Conservation (phyloP, 495 filamentous ascomycete genomes). For the Aspergillus indologenus region DNA sequence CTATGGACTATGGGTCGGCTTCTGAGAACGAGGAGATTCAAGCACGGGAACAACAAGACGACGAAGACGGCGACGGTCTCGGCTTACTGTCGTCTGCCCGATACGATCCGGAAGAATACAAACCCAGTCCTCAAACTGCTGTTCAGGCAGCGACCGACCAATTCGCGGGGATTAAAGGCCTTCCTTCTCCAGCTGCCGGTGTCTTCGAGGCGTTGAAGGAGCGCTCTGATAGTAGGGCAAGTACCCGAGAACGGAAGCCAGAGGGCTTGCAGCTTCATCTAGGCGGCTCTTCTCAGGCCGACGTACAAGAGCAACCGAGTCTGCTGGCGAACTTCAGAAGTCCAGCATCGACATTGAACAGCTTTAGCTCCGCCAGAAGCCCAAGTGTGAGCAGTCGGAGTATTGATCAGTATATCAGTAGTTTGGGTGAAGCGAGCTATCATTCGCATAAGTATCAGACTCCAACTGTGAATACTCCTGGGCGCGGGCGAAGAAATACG, state of each 20-base stretch:
- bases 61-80: slow-evolving; percentile 24
- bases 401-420: slow-evolving; percentile 84
- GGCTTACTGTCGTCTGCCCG: slow-evolving; percentile 48
- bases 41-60: slow-evolving; percentile 30
- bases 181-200: slow-evolving; percentile 57
- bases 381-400: slow-evolving; percentile 59
- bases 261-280: slow-evolving; percentile 74
- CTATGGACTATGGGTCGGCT: slow-evolving; percentile 46
- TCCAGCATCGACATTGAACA: slow-evolving; percentile 47
- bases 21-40: slow-evolving; percentile 42
- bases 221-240: slow-evolving; percentile 58
- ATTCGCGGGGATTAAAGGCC: slow-evolving; percentile 45
- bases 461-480: slow-evolving; percentile 44
- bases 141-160: slow-evolving; percentile 43
- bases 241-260: slow-evolving; percentile 77
- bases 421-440: slow-evolving; percentile 71
- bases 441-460: slow-evolving; percentile 53
- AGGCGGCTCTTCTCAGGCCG: slow-evolving; percentile 41
- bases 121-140: slow-evolving; percentile 51
- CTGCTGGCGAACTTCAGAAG: slow-evolving; percentile 42
- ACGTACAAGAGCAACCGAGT: slow-evolving; percentile 7
- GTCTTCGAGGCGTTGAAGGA: slow-evolving; percentile 58
- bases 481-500: slow-evolving; percentile 55
- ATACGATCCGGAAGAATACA: slow-evolving; percentile 46
- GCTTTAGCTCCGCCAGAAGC: slow-evolving; percentile 46